phyloP scores from a whole-genome alignment of 2,329 filamentous ascomycete genomes.

The Corinectria fuckeliana region DNA sequence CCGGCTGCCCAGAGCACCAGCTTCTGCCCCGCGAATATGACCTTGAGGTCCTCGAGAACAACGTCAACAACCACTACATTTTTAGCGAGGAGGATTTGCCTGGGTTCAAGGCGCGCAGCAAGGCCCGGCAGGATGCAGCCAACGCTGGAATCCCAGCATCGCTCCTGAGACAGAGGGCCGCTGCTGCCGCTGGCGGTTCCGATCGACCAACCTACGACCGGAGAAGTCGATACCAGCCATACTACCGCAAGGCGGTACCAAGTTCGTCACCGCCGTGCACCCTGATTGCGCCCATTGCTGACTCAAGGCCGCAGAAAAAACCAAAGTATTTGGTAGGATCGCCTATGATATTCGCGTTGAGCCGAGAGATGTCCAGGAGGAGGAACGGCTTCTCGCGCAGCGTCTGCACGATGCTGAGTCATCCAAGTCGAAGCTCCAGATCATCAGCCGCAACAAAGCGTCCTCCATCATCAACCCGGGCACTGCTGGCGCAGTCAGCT shows the following conservation, averaged over 20 bases:
- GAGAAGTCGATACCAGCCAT: slow-evolving; percentile 60
- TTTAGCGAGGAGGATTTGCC: slow-evolving; percentile 95
- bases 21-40: slow-evolving; percentile 88
- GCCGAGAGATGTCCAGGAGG: slow-evolving; percentile 74
- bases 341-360: slow-evolving; percentile 78
- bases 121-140: slow-evolving; percentile 60
- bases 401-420: slow-evolving; percentile 59
- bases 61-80: slow-evolving; percentile 85
- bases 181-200: slow-evolving; percentile 39
- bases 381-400: slow-evolving; percentile 67
- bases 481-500: slow-evolving; percentile 45
- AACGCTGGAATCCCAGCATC: slow-evolving; percentile 66
- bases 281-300: slow-evolving; percentile 20
- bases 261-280: slow-evolving; percentile 57
- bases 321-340: slow-evolving; percentile 74
- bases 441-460: slow-evolving; percentile 58
- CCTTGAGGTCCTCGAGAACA: slow-evolving; percentile 67
- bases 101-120: slow-evolving; percentile 54
- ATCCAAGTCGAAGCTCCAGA: slow-evolving; percentile 56
- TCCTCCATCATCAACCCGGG: slow-evolving; percentile 65
- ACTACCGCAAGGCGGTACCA: slow-evolving; percentile 74
- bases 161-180: slow-evolving; percentile 53
- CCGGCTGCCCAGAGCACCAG: slow-evolving; percentile 70
- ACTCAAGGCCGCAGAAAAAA: slow-evolving; percentile 69
- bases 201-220: slow-evolving; percentile 56